phyloP scores from a whole-genome alignment of 164 flowering plant species.

The Chimonanthus praecox region DNA sequence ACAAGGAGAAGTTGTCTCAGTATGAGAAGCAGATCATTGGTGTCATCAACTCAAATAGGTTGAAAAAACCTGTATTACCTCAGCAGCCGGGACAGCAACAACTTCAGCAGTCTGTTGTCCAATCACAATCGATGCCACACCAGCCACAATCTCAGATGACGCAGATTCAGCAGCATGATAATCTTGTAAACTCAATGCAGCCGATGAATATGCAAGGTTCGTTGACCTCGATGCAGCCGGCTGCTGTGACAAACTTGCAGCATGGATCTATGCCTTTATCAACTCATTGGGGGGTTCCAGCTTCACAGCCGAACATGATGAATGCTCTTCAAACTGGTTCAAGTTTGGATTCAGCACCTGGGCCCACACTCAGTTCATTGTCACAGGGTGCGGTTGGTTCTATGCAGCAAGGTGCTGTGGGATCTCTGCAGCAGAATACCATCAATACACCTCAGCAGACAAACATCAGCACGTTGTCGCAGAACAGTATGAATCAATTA shows the following conservation, averaged over 20 bases:
- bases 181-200: slow-evolving; percentile 66
- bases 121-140: slow-evolving; percentile 51
- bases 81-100: slow-evolving; percentile 52
- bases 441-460: slow-evolving; percentile 48
- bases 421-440: slow-evolving; percentile 48
- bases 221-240: slow-evolving; percentile 40
- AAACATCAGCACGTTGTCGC: slow-evolving; percentile 40
- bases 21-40: slow-evolving; percentile 64
- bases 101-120: slow-evolving; percentile 35
- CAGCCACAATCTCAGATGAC: slow-evolving; percentile 44
- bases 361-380: slow-evolving; percentile 42
- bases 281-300: slow-evolving; percentile 26
- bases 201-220: slow-evolving; percentile 44
- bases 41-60: slow-evolving; percentile 40
- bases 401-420: slow-evolving; percentile 12
- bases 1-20: slow-evolving; percentile 49
- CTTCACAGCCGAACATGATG: slow-evolving; percentile 48
- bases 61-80: slow-evolving; percentile 39
- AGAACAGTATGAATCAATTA: slow-evolving; percentile 40
- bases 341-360: slow-evolving; percentile 63
- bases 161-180: slow-evolving; percentile 62
- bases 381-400: slow-evolving; percentile 47
- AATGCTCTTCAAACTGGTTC: slow-evolving; percentile 48
- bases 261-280: slow-evolving; percentile 43
- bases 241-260: slow-evolving; percentile 37